Evolutionary conservation across 139 green algal genomes (phyloP).

Genomic region (Volvox africanus): DNA sequence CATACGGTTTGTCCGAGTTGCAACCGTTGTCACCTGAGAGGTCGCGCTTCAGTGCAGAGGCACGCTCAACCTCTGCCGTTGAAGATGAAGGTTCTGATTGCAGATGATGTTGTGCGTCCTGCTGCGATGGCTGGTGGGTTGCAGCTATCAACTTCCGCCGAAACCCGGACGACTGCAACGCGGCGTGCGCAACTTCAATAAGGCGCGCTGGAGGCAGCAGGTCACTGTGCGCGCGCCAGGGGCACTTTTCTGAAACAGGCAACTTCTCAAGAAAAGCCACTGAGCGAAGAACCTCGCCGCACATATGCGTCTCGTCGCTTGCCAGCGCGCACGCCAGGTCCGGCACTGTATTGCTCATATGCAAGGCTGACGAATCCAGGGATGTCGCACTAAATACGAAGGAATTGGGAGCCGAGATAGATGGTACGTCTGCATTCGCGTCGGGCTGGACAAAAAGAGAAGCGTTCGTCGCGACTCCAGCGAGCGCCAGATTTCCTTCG

Average conservation of each 20-base stretch:
- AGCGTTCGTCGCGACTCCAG: background rate
- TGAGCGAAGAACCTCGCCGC: background rate
- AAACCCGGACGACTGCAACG: conserved; percentile 7
- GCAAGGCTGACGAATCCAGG: background rate
- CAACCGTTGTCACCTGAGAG: background rate
- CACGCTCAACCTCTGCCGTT: background rate
- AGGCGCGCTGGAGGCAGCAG: conserved; percentile 7
- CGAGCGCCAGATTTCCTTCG: background rate
- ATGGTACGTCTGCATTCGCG: background rate
- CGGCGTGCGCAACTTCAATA: conserved; percentile 12
- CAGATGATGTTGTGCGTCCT: background rate
- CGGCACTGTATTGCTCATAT: background rate
- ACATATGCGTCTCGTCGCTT: background rate
- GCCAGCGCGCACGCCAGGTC: background rate
- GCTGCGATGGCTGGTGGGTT: background rate
- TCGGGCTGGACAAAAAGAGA: background rate
- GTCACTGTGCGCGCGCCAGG: background rate
- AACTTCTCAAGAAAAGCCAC: background rate
- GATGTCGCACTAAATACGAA: background rate
- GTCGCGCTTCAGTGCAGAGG: background rate
- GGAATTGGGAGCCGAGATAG: background rate
- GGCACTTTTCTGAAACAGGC: background rate
- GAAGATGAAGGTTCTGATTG: background rate
- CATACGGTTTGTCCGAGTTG: background rate
- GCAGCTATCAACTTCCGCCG: background rate